Base-by-base conservation (phyloP, 2,329 filamentous ascomycete species). In the Cladosporium sp. region DNA sequence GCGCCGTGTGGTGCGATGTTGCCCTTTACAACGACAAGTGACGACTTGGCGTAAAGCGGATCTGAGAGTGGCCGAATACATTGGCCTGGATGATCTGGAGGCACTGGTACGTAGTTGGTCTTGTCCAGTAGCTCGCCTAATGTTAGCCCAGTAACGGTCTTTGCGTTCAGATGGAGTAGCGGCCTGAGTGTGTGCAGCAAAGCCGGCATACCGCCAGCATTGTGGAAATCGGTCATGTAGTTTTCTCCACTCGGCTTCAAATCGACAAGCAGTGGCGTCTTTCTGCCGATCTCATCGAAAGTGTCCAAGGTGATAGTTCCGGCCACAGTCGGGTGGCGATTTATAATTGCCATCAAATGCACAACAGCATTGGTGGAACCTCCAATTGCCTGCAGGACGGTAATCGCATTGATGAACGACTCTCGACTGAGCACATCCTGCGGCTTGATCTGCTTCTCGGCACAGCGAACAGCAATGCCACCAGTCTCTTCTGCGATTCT, bases 191-290 rank as follows among this genome's bases (percentile, higher is more conserved):
- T 75, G 59, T 80, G 76, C 22, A 82, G 62, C 7, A 82, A 64
- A 3, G 76, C 76, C 22, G 77, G 64, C 78, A 82, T 81, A 2
- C 80, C 80, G 1, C 80, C 80, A 1, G 78, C 78, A 59, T 81
- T 80, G 61, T 82, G 79, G 58, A 82, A 82, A 61, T 82, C 80
- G 19, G 73, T 77, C 79, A 82, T 82, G 62, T 81, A 81, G 60
- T 80, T 80, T 59, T 80, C 78, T 2, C 80, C 80, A 56, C 78
- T 80, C 0, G 80, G 80, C 60, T 82, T 82, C 12, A 82, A 67
- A 62, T 82, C 80, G 15, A 82, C 72, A 4, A 82, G 65, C 0
- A 82, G 65, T 0, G 80, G 80, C 0, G 75, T 79, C 9, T 69
- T 76, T 15, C 72, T 69, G 3, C 80, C 80, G 38, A 82, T 76